Conservation (phyloP, 257 asterid genomes). For the Nyctanthes arbortristis region DNA sequence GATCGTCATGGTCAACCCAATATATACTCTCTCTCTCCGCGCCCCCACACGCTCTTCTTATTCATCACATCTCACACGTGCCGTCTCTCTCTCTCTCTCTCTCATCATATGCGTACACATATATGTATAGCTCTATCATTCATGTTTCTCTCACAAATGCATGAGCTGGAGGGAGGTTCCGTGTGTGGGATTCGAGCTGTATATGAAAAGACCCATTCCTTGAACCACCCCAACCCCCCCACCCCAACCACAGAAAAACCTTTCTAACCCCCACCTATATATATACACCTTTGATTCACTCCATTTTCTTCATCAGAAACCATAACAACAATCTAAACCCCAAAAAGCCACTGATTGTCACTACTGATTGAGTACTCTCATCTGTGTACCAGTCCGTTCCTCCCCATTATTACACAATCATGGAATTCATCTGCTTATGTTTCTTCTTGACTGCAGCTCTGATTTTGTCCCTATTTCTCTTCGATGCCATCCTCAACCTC, state of each 20-base stretch:
- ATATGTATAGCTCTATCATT: not conserved
- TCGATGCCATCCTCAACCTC: conserved; percentile 30
- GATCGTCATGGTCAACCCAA: conserved; percentile 26
- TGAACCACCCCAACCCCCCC: not conserved
- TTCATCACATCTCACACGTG: conserved; percentile 22
- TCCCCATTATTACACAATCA: conserved; percentile 17
- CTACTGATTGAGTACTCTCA: not conserved
- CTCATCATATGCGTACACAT: not conserved
- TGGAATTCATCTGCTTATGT: conserved; percentile 44
- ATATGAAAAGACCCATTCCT: conserved; percentile 34
- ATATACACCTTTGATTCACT: conserved; percentile 30
- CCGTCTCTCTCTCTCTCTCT: conserved; percentile 15
- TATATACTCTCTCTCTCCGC: no score
- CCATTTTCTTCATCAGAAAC: conserved; percentile 17
- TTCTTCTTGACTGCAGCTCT: conserved; percentile 21
- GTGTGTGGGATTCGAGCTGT: conserved; percentile 67
- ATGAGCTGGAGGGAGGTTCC: conserved; percentile 73
- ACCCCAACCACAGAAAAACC: no score
- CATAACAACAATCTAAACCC: not conserved
- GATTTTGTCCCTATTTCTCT: conserved; percentile 16
- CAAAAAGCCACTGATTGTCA: conserved; percentile 1
- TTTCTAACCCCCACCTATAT: conserved; percentile 33
- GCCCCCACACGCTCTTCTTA: conserved; percentile 19
- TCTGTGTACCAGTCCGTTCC: not conserved
- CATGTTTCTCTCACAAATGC: conserved; percentile 14